phyloP scores from a whole-genome alignment of 2,329 filamentous ascomycete species.

The Beauveria pseudobassiana region DNA sequence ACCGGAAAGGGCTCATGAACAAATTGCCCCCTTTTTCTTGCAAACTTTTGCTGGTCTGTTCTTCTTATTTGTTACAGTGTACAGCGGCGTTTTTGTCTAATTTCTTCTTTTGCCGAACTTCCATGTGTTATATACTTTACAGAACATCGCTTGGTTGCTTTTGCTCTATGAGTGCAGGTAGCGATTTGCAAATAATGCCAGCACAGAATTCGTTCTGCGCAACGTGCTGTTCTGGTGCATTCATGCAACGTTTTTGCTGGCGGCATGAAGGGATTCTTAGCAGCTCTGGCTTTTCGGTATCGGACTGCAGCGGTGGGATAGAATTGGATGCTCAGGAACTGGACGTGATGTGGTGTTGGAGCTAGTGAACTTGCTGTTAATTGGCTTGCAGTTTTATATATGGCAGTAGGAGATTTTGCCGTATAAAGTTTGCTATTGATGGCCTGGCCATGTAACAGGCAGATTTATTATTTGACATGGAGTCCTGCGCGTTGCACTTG shows the following conservation, averaged over 20 bases:
- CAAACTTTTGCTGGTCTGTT: neutral
- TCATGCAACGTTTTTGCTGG: neutral
- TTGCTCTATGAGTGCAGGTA: neutral
- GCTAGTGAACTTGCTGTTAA: neutral
- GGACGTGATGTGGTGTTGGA: neutral
- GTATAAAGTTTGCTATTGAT: neutral
- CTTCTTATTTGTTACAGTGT: slow-evolving; percentile 6
- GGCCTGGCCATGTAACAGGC: neutral
- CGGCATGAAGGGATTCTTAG: neutral
- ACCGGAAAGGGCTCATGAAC: neutral
- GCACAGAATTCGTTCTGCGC: neutral
- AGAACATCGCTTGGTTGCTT: slow-evolving; percentile 3
- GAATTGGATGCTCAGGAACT: neutral
- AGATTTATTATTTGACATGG: neutral
- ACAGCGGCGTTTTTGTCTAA: slow-evolving; percentile 5
- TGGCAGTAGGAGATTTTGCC: neutral
- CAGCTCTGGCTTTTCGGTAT: neutral
- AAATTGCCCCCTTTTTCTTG: neutral
- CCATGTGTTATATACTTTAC: slow-evolving; percentile 8
- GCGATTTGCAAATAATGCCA: slow-evolving; percentile 1
- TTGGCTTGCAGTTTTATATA: neutral
- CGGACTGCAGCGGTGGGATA: neutral
- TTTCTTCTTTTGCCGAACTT: slow-evolving; percentile 4
- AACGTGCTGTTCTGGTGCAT: neutral
- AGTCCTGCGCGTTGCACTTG: neutral